Evolutionary conservation across 1,284 basidiomycete genomes (phyloP).

Genomic region (Taiwanofungus camphoratus): DNA sequence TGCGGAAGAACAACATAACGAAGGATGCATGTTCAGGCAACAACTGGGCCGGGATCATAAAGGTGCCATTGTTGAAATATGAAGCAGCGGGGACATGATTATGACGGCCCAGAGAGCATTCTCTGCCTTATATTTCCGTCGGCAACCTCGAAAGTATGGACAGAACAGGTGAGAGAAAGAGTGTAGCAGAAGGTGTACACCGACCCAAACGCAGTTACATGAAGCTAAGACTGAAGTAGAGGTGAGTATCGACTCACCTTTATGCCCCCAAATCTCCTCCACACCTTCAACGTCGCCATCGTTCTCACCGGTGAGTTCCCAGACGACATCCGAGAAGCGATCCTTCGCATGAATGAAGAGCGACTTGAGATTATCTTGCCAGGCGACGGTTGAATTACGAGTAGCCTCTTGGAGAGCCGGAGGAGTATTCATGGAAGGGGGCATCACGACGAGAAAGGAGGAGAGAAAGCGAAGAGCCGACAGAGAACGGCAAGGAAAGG

Average conservation of each 20-base stretch:
- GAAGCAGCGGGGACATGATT: slow-evolving; percentile 2
- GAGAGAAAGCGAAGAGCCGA: neutral
- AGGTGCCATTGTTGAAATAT: no score
- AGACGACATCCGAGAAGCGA: slow-evolving; percentile 89
- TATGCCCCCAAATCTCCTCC: slow-evolving; percentile 83
- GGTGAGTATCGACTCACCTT: no score
- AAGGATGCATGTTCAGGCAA: neutral
- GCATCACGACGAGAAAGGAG: slow-evolving; percentile 11
- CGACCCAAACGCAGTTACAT: no score
- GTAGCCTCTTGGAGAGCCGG: slow-evolving; percentile 61
- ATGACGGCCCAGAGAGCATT: neutral
- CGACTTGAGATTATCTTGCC: slow-evolving; percentile 72
- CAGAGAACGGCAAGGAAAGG: slow-evolving; percentile 5
- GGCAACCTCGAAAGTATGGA: no score
- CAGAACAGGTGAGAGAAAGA: no score
- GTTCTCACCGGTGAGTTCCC: slow-evolving; percentile 63
- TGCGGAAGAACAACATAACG: no score
- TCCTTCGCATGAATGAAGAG: slow-evolving; percentile 79
- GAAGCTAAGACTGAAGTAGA: no score
- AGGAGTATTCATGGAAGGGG: slow-evolving; percentile 28
- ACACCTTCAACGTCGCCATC: slow-evolving; percentile 38
- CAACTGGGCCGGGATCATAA: no score
- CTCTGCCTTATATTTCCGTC: no score
- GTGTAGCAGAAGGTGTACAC: no score
- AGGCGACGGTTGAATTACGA: slow-evolving; percentile 54